phyloP scores from a whole-genome alignment of 1,284 basidiomycete species.

The Cutaneotrichosporon dermatis region DNA sequence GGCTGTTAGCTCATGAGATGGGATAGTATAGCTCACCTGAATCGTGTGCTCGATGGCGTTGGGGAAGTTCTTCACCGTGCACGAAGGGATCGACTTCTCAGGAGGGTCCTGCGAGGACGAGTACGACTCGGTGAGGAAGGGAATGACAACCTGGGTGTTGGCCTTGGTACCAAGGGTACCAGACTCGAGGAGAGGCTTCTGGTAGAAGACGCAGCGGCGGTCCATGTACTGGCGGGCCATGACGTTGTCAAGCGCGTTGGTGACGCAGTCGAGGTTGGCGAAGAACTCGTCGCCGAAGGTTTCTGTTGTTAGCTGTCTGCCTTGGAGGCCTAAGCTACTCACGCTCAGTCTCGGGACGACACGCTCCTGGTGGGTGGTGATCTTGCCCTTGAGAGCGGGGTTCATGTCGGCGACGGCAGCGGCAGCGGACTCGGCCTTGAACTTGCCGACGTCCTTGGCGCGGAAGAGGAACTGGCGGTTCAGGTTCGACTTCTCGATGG shows the following conservation, averaged over 20 bases:
- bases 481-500: slow-evolving; percentile 98
- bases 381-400: slow-evolving; percentile 82
- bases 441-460: slow-evolving; percentile 92
- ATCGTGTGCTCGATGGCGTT: slow-evolving; percentile 99
- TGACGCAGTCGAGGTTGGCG: slow-evolving; percentile 81
- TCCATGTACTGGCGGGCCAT: slow-evolving; percentile 98
- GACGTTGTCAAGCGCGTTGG: slow-evolving; percentile 99
- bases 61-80: slow-evolving; percentile 99
- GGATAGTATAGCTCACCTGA: too few relatives aligned
- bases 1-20: slow-evolving; percentile 32
- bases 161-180: slow-evolving; percentile 98
- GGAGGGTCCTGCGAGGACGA: slow-evolving; percentile 98
- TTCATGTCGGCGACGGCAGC: slow-evolving; percentile 96
- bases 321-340: slow-evolving; percentile 37
- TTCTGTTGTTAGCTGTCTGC: slow-evolving; percentile 53
- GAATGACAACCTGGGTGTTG: slow-evolving; percentile 94
- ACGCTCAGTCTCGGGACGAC: slow-evolving; percentile 91
- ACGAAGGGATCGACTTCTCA: slow-evolving; percentile 95
- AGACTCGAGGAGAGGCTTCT: slow-evolving; percentile 94
- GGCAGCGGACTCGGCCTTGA: slow-evolving; percentile 95
- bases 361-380: slow-evolving; percentile 83
- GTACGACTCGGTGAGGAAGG: slow-evolving; percentile 95
- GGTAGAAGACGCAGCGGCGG: slow-evolving; percentile 93
- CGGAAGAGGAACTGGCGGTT: slow-evolving; percentile 99
- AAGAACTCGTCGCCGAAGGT: slow-evolving; percentile 91